Percentiles rank a stretch among this genome's conserved stretches.
Conservation (phyloP, 306 rosid species). For the Mimosa pudica region DNA sequence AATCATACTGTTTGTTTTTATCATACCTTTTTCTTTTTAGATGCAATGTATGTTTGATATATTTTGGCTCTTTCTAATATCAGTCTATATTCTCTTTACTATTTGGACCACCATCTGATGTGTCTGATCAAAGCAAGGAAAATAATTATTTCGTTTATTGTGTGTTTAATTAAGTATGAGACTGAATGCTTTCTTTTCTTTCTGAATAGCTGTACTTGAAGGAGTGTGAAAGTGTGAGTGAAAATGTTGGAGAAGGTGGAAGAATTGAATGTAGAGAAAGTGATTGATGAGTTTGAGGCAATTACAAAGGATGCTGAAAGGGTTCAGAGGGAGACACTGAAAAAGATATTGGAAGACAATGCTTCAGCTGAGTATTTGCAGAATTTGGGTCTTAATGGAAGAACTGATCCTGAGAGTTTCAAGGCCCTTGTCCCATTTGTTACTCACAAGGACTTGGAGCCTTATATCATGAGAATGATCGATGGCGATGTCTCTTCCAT, state of each 20-base stretch:
- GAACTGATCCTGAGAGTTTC: slow-evolving; percentile 81
- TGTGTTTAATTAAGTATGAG: not conserved
- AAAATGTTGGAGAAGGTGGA: slow-evolving; percentile 76
- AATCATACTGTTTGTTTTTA: slow-evolving; percentile 23
- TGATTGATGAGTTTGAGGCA: slow-evolving; percentile 75
- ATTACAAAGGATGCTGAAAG: slow-evolving; percentile 70
- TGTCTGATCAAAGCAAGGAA: not conserved
- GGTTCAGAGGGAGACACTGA: slow-evolving; percentile 69
- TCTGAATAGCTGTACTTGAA: slow-evolving; percentile 28
- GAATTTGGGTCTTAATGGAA: slow-evolving; percentile 66
- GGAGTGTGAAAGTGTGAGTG: slow-evolving; percentile 40
- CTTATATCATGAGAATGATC: slow-evolving; percentile 65
- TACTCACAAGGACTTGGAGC: slow-evolving; percentile 69
- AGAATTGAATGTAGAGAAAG: slow-evolving; percentile 60
- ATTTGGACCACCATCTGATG: slow-evolving; percentile 1
- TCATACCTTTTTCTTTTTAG: not conserved
- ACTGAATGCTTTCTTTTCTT: not conserved
- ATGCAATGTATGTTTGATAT: not conserved
- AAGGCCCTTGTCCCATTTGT: slow-evolving; percentile 77
- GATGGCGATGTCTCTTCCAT: slow-evolving; percentile 70
- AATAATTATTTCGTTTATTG: not conserved
- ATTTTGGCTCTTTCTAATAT: slow-evolving; percentile 24
- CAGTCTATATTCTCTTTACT: slow-evolving; percentile 1
- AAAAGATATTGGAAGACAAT: slow-evolving; percentile 74
- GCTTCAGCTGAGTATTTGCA: slow-evolving; percentile 77